Base-by-base conservation (phyloP, 192 early-diverging fungal species). In the Podila minutissima region DNA sequence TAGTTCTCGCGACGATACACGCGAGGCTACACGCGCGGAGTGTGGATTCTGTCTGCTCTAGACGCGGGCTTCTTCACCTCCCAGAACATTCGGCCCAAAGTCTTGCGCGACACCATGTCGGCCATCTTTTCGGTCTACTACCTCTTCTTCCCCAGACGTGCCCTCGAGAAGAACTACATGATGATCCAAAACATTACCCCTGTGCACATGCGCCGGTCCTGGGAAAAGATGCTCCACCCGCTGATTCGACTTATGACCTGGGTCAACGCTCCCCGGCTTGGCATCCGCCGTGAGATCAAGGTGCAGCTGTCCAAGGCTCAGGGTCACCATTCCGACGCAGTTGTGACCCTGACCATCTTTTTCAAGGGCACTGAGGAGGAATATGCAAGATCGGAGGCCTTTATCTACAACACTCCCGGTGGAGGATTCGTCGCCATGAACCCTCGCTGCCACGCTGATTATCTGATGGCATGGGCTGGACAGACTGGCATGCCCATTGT, bases 61-160 rank as follows among this genome's bases (percentile, higher is more conserved):
- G 97, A 99, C 69, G 97, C 96, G 3, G 97, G 96, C 0, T 97
- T 97, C 83, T 91, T 96, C 71, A 96, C 95, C 0, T 94, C 95
- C 13, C 94, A 96, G 91, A 74, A 85, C 32, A 86, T 97, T 32
- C 83, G 86, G 22, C 95, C 95, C 1, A 91, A 91, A 62, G 86
- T 86, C 64, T 74, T 96, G 28, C 87, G 94, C 6, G 94, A 99
- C 73, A 84, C 93, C 1, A 72, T 92, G 64, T 92, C 93, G 2
- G 77, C 97, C 5, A 46, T 97, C 10, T 97, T 97, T 69, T 88
- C 93, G 1, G 59, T 89, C 12, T 93, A 94, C 62, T 99, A 99
- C 70, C 82, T 99, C 32, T 87, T 95, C 26, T 95, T 93, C 72
- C 92, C 95, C 10, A 93, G 96, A 63, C 85, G 88, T 17, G 97